Base-by-base conservation (phyloP, 2,329 filamentous ascomycete species). In the Clarireedia monteithiana region DNA sequence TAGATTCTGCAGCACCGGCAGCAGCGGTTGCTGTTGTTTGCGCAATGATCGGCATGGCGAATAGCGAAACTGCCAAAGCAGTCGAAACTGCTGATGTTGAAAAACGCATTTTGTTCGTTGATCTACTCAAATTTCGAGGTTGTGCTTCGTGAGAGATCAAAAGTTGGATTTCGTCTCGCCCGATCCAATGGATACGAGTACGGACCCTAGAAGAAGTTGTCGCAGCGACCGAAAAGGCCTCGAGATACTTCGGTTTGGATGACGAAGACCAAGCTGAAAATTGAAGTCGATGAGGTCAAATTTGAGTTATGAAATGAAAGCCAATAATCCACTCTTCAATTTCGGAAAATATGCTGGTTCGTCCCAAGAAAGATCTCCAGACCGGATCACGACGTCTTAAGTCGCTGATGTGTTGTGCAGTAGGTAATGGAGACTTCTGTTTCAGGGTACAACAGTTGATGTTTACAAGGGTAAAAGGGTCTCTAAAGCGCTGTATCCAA, bases 61-160 rank as follows among this genome's bases (percentile, higher is more conserved):
- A 56, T 23, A 64, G 38, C 12, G 61, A 57, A 20, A 62, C 34
- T 9, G 58, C 59, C 14, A 61, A 47, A 6, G 60, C 58, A 36
- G 63, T 53, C 14, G 60, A 39, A 6, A 63, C 48, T 30, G 55
- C 47, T 27, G 59, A 55, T 56, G 51, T 52, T 51, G 44, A 14
- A 34, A 63, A 54, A 40, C 55, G 60, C 64, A 65, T 66, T 24
- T 23, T 62, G 58, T 50, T 12, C 48, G 26, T 50, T 58, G 12
- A 47, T 38, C 40, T 53, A 3, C 60, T 60, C 6, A 60, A 58
- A 23, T 62, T 67, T 3, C 52, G 51, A 47, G 15, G 30, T 23
- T 14, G 15, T 15, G 9, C 14, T 23, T 34, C 26, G 36, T 40
- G 15, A 42, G 39, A 42, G 17, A n/a, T 20, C 39, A 34, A 12